Conservation (phyloP, 305 asterid genomes). For the Striga hermonthica region DNA sequence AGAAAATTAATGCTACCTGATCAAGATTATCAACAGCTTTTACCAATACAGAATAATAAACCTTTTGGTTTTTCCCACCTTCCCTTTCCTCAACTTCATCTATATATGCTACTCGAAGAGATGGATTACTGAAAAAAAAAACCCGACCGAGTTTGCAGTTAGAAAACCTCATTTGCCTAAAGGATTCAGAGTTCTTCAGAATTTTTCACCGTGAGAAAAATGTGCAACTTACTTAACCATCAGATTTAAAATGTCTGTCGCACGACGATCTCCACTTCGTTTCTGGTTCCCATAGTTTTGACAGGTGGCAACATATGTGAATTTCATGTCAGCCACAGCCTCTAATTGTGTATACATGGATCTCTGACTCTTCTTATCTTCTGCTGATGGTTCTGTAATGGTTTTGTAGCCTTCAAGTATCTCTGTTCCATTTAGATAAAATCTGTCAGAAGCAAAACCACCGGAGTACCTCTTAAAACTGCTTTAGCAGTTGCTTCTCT, state of each 20-base stretch:
- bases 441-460: slow-evolving; percentile 27
- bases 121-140: slow-evolving; percentile 67
- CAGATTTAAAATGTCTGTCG: slow-evolving; percentile 94
- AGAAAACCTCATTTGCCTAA: slow-evolving; percentile 25
- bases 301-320: slow-evolving; percentile 97
- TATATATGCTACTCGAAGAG: slow-evolving; percentile 97
- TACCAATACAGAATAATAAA: slow-evolving; percentile 86
- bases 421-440: slow-evolving; percentile 48
- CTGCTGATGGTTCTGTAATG: slow-evolving; percentile 66
- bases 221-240: slow-evolving; percentile 88
- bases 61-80: slow-evolving; percentile 75
- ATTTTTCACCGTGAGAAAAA: slow-evolving; percentile 18
- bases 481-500: slow-evolving; percentile 19
- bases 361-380: slow-evolving; percentile 90
- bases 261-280: slow-evolving; percentile 94
- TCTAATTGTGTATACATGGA: slow-evolving; percentile 85
- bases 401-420: slow-evolving; percentile 87
- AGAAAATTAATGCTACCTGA: slow-evolving; percentile 57
- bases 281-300: slow-evolving; percentile 98
- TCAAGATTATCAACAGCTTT: slow-evolving; percentile 99
- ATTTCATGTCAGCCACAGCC: slow-evolving; percentile 98
- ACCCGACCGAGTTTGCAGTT: slow-evolving; percentile 28
- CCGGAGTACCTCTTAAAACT: slow-evolving; percentile 14
- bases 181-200: slow-evolving; percentile 9
- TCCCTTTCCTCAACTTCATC: slow-evolving; percentile 98